Evolutionary conservation across 441 rosid species (phyloP), one percentile per base, ranked within the genome.

Genomic region (Syzygium malaccense): DNA sequence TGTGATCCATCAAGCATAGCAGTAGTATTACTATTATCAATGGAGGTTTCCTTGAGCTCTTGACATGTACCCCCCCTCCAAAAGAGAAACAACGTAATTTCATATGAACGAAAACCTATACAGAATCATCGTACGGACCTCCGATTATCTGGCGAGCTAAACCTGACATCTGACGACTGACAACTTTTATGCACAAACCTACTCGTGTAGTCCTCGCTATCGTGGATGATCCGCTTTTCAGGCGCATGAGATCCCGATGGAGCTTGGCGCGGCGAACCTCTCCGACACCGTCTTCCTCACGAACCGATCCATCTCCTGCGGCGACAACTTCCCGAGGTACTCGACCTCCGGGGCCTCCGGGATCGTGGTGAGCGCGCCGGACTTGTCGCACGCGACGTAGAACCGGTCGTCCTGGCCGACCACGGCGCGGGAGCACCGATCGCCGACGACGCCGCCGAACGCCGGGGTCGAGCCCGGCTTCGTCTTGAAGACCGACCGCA

Each of bases 171-270:
- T 75, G 83, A 41, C 83, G 2, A 41, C 83, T 23, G n/a, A 41
- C 30, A 89, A 53, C 93, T 17, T 87, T 89, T 54, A 93, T 85
- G 80, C 96, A 93, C 78, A 85, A 33, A 20, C 64, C 58, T 57
- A 85, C 37, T 54, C 33, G 58, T 48, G 86, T 17, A 71, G n/a
- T 30, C 53, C 68, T 49, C 60, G 20, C 60, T 60, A 32, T 60
- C 49, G 26, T 18, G 54, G 28, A 5, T 60, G 41, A 30, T 30
- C 56, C 57, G 10, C 51, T 23, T 12, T 7, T 75, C 83, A 75
- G 51, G 83, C 51, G 20, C 83, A 75, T 4, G 83, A 75, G 83
- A 75, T 75, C 4, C 83, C 83, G 86, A 84, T 85, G 86, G 48
- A 85, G 14, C 93, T 86, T 57, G 86, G 62, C 85, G 84, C 68